Percentiles rank a stretch among this genome's conserved stretches.
phyloP scores from a whole-genome alignment of 1,284 basidiomycete genomes.

The Sporisorium exsertum region DNA sequence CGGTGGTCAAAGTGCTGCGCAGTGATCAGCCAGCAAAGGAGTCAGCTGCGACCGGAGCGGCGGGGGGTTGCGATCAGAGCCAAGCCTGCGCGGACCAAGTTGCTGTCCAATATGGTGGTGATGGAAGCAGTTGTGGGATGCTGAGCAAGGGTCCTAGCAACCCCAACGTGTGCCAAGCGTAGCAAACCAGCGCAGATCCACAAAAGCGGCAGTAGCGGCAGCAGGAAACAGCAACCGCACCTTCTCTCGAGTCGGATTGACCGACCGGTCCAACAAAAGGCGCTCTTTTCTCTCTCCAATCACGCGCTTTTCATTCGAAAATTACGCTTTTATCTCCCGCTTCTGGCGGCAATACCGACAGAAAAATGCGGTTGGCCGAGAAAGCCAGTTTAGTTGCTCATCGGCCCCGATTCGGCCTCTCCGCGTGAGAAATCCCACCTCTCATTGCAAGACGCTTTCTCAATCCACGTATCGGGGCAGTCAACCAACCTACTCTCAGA shows the following conservation, averaged over 20 bases:
- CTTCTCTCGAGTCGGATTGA: no score
- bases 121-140: neutral
- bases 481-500: no score
- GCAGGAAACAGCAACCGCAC: no score
- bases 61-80: neutral
- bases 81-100: neutral
- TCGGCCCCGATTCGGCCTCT: no score
- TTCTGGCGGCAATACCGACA: no score
- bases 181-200: no score
- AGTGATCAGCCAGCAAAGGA: neutral
- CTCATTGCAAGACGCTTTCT: neutral
- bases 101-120: neutral
- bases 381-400: no score
- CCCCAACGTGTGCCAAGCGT: neutral
- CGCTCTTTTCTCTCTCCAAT: no score
- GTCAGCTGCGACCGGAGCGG: neutral
- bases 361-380: neutral
- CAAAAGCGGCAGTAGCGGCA: no score
- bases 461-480: neutral
- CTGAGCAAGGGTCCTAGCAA: neutral
- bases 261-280: no score
- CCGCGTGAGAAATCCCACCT: no score
- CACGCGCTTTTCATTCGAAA: neutral
- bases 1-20: neutral
- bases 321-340: neutral